Percentiles rank a stretch among this genome's conserved stretches.
Evolutionary conservation across 495 filamentous ascomycete species (phyloP).

Genomic region (Annulohypoxylon moriforme): DNA sequence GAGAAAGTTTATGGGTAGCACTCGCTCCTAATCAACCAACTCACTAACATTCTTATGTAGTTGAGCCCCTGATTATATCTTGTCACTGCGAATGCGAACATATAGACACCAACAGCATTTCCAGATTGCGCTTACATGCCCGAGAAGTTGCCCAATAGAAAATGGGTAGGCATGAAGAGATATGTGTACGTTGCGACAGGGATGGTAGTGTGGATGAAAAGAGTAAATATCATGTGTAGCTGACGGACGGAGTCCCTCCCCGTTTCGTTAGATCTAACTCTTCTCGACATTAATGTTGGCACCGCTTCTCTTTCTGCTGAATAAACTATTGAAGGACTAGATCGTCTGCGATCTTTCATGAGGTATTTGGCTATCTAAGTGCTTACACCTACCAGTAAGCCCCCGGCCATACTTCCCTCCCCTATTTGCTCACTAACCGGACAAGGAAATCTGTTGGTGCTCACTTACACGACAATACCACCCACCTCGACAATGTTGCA

Average conservation of each 20-base stretch:
- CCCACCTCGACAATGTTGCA: neutral
- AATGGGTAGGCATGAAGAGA: neutral
- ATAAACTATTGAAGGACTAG: too few species aligned
- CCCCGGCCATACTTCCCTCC: neutral
- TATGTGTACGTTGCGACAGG: neutral
- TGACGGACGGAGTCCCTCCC: neutral
- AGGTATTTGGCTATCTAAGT: neutral
- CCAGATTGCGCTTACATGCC: neutral
- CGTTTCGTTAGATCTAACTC: neutral
- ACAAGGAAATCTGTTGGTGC: neutral
- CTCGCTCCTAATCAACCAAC: neutral
- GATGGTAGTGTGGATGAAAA: neutral
- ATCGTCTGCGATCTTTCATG: too few species aligned
- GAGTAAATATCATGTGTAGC: neutral
- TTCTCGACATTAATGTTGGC: neutral
- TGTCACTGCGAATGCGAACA: neutral
- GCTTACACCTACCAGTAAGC: neutral
- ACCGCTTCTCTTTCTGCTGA: too few species aligned
- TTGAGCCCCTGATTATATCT: neutral
- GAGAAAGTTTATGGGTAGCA: neutral
- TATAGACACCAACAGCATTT: neutral
- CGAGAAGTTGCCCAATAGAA: neutral
- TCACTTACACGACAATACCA: neutral
- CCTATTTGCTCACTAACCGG: neutral
- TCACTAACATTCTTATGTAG: neutral